Evolutionary conservation across 257 asterid species (phyloP), one percentile per base, ranked within the genome.

Genomic region (Ilex aquifolium): DNA sequence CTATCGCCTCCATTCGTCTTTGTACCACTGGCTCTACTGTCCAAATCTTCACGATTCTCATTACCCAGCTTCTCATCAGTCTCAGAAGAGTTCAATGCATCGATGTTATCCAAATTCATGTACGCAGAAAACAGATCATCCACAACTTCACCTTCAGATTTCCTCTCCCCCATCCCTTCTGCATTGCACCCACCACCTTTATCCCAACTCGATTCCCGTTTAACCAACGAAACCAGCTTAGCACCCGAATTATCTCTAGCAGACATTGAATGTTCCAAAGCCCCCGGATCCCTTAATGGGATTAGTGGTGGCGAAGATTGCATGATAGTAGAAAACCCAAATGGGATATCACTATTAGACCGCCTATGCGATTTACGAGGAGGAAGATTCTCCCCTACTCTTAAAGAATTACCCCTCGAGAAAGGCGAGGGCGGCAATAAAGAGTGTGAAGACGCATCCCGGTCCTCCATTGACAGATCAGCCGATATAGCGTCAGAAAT

Each of bases 11-110:
- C 86, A 16, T 77, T 81, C 3, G 77, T 74, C 76, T 67, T 81
- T 10, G 82, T 76, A 62, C 80, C 82, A 62, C 98, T 89, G 0
- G 87, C 95, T 73, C 92, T 60, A 77, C 96, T 88, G 72, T 88
- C 84, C 76, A 75, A 65, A 63, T 74, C 98, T 54, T 91, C 96
- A 17, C 80, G 86, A 64, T 83, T 91, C 68, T 86, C 95, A 13
- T 76, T 78, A 58, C 85, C 88, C 67, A 59, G 85, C 77, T 84
- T 88, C 69, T 88, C 93, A 62, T 85, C 95, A 27, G 85, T 66
- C 6, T 80, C 88, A 13, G 82, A 76, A 10, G 85, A 76, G 67
- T 81, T 84, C 60, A 84, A 69, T 0, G 79, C 77, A 13, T 81
- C 84, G 14, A 84, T 76, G 79, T 79, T 81, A 68, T 84, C 91